Evolutionary conservation across 2,329 filamentous ascomycete genomes (phyloP).

Genomic region (Diaporthe vexans): DNA sequence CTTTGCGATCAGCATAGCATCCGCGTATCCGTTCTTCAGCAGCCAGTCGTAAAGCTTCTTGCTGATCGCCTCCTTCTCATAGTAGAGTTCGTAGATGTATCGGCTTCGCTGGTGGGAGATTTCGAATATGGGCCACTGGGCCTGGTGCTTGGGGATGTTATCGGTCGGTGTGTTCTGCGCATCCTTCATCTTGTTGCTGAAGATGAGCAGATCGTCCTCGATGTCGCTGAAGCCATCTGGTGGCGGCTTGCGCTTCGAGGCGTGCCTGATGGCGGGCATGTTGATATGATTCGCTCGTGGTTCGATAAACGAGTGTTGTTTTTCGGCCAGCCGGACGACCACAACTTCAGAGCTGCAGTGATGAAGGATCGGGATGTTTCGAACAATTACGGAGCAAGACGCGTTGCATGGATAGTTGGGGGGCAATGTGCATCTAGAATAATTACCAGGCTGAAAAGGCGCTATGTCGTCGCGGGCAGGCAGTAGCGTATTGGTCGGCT

Average conservation of each 20-base stretch:
- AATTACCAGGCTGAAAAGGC: constrained; percentile 21
- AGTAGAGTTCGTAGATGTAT: constrained; percentile 98
- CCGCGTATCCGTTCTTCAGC: constrained; percentile 95
- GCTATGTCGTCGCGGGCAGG: constrained; percentile 19
- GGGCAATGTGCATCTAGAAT: not conserved
- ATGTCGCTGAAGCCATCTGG: constrained; percentile 91
- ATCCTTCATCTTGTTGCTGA: constrained; percentile 93
- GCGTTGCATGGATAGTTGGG: not conserved
- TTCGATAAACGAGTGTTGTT: not conserved
- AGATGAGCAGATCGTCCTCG: constrained; percentile 87
- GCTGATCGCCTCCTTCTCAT: constrained; percentile 95
- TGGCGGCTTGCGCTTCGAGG: constrained; percentile 83
- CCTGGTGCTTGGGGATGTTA: constrained; percentile 87
- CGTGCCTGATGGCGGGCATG: constrained; percentile 84
- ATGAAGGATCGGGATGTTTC: not conserved
- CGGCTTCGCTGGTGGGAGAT: constrained; percentile 92
- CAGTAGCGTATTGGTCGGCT: not conserved
- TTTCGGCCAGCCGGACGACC: not conserved
- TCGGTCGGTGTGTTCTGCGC: constrained; percentile 90
- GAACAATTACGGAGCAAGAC: not conserved
- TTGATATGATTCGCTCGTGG: constrained; percentile 39
- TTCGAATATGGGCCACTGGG: constrained; percentile 97
- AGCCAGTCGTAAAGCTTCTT: constrained; percentile 95
- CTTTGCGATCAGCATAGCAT: constrained; percentile 96
- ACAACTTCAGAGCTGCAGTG: not conserved